phyloP scores from a whole-genome alignment of 257 asterid genomes.

The Solanum stenotomum region DNA sequence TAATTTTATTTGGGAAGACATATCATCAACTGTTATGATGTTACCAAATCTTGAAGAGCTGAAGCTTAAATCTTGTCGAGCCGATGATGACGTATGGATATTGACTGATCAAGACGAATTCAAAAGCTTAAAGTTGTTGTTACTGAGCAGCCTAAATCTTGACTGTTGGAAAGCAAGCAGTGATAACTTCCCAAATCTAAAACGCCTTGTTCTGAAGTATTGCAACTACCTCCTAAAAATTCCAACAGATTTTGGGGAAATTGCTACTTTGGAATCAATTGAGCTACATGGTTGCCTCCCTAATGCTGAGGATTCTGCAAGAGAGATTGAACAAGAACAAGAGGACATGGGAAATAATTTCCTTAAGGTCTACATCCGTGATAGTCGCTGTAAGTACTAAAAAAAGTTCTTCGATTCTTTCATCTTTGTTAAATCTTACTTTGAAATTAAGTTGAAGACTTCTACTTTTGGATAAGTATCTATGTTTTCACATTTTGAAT shows the following conservation, averaged over 20 bases:
- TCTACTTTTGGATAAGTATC: too few relatives aligned
- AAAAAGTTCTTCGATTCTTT: neutral
- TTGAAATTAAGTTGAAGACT: too few relatives aligned
- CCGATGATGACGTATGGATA: neutral
- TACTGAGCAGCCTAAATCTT: rapidly evolving
- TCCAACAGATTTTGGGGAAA: neutral
- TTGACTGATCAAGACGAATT: neutral
- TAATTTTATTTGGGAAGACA: neutral
- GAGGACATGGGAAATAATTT: neutral
- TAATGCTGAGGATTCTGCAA: neutral
- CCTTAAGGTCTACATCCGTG: neutral
- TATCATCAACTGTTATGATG: neutral
- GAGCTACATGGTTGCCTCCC: neutral
- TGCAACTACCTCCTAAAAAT: neutral
- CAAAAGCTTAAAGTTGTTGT: neutral
- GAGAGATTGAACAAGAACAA: neutral
- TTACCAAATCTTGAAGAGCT: neutral
- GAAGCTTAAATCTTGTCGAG: rapidly evolving
- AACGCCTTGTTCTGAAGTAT: neutral
- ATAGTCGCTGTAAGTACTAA: neutral
- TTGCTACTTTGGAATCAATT: neutral
- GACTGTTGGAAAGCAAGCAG: neutral
- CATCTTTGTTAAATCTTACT: too few relatives aligned
- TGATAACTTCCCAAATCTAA: neutral
- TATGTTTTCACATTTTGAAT: too few relatives aligned